Conservation (phyloP, 805 yeast genomes). For the Candida ficus region DNA sequence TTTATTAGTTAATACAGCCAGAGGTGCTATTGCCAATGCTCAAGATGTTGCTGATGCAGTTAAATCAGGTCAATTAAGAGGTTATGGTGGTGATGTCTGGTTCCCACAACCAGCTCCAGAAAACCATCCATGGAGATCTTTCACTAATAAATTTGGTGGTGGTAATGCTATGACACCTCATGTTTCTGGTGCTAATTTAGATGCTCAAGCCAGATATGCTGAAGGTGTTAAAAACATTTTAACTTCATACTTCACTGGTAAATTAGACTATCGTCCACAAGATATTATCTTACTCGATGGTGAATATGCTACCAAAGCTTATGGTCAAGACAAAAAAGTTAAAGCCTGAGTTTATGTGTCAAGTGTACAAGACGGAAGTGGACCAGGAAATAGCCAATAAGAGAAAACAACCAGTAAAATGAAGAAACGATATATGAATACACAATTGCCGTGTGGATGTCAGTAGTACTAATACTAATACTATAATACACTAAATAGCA, state of each 20-base stretch:
- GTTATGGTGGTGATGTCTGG: slow-evolving; percentile 88
- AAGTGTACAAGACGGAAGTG: not conserved
- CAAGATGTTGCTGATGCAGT: slow-evolving; percentile 76
- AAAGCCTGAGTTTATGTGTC: slow-evolving; percentile 7
- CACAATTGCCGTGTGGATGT: no score
- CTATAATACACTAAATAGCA: no score
- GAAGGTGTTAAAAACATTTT: slow-evolving; percentile 63
- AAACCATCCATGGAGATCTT: slow-evolving; percentile 71
- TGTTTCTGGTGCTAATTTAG: slow-evolving; percentile 72
- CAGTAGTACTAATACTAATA: no score
- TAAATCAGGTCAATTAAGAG: slow-evolving; percentile 60
- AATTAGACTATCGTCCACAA: slow-evolving; percentile 66
- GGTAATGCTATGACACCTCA: slow-evolving; percentile 89
- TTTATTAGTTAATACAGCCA: slow-evolving; percentile 71
- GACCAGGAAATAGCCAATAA: no score
- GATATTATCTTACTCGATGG: slow-evolving; percentile 71
- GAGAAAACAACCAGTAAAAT: no score
- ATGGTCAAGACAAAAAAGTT: slow-evolving; percentile 47
- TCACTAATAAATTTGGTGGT: slow-evolving; percentile 60
- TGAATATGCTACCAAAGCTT: slow-evolving; percentile 66
- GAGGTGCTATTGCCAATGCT: slow-evolving; percentile 74
- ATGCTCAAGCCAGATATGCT: slow-evolving; percentile 74
- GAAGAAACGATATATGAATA: no score
- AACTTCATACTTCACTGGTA: slow-evolving; percentile 55
- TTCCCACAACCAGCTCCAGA: slow-evolving; percentile 78